Evolutionary conservation across 495 filamentous ascomycete genomes (phyloP), one percentile per base, ranked within the genome.

Genomic region (Stereocaulon alpinum): DNA sequence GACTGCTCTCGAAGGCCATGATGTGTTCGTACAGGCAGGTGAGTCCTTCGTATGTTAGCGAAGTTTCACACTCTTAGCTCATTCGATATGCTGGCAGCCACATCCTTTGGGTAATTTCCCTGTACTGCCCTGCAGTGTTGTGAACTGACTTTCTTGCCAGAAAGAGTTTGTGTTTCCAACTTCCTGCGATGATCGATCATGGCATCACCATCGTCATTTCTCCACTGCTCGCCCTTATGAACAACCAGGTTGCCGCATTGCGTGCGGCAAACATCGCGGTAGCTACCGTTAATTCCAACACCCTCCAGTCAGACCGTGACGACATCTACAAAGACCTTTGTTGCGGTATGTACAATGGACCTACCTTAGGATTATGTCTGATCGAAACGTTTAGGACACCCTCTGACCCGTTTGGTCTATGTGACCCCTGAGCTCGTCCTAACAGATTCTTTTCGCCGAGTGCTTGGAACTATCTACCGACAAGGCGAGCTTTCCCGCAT

Each of bases 161-260:
- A 15, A 97, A 97, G 70, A 95, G 89, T 67, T 69, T 97, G 24
- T 96, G 92, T 71, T 97, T 92, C 64, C 92, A 97, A 65, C 76
- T 97, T 3, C 92, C 92, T 4, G 91, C 92, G 5, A 82, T 97
- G 34, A 83, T 94, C 22, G 86, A 88, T 61, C 83, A 83, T 75
- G 91, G 91, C 56, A 88, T 96, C 58, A 97, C 92, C 0, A 84
- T 97, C 58, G 92, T 97, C 24, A 79, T 97, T 15, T 95, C 88
- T 12, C 92, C 92, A 10, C 76, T 97, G 14, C 79, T 97, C 14
- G 90, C 91, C 61, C 76, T 97, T 49, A 96, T 97, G 90, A 87
- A 88, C 67, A 94, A 96, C 69, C 92, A 97, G 78, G 88, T 97
- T 47, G 83, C 87, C 60, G 83, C 89, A 40, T 76, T 96, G 37